Conservation (phyloP, 495 filamentous ascomycete species). For the Staphylotrichum longicolle region DNA sequence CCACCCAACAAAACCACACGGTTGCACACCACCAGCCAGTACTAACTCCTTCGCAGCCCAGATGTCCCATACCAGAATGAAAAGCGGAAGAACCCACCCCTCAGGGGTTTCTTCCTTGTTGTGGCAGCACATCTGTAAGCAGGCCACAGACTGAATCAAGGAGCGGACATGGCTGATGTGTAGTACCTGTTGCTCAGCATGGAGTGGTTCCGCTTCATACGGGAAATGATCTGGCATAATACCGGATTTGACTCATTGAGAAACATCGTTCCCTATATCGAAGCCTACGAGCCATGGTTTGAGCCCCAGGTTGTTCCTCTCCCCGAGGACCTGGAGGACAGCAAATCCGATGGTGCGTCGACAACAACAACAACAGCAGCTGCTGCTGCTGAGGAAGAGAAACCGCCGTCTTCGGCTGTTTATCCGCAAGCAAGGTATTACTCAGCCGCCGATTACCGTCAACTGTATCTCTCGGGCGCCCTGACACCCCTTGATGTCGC, state of each 20-base stretch:
- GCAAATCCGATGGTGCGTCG: constrained; percentile 14
- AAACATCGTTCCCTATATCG: constrained; percentile 53
- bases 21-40: neutral
- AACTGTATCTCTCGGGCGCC: constrained; percentile 60
- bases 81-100: constrained; percentile 27
- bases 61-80: constrained; percentile 32
- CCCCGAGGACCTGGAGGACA: constrained; percentile 4
- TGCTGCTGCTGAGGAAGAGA: constrained; percentile 7
- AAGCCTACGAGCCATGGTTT: constrained; percentile 62
- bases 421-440: constrained; percentile 50
- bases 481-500: constrained; percentile 66
- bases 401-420: neutral
- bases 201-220: constrained; percentile 36
- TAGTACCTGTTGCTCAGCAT: constrained; percentile 28
- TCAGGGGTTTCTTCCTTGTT: constrained; percentile 30
- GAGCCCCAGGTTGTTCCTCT: constrained; percentile 75
- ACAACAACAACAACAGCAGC: neutral
- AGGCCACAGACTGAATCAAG: neutral
- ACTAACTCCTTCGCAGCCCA: constrained; percentile 27
- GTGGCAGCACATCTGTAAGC: constrained; percentile 31
- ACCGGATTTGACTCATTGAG: constrained; percentile 65
- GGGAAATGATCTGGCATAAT: constrained; percentile 57
- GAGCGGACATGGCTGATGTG: neutral
- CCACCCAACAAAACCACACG: neutral
- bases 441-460: constrained; percentile 66